Base-by-base conservation (phyloP, 2,329 filamentous ascomycete species). In the Fusarium agapanthi region DNA sequence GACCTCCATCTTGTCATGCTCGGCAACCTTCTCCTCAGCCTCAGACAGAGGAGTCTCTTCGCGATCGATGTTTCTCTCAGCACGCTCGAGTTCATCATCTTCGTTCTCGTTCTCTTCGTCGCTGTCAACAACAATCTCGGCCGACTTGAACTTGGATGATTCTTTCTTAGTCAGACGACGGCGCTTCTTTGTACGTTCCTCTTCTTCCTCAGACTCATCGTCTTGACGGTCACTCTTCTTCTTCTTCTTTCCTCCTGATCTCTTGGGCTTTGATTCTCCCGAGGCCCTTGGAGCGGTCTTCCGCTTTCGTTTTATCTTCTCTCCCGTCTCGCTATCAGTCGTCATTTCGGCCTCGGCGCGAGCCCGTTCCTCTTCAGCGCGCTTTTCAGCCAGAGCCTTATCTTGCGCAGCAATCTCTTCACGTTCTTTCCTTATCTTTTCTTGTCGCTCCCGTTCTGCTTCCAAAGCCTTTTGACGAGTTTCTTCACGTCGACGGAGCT, bases 361-460 rank as follows among this genome's bases (percentile, higher is more conserved):
- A 40, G 64, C 65, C 14, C 79, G 78, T 63, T 81, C 80, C 63
- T 82, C 80, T 51, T 82, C 77, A 6, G 78, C 80, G 60, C 80
- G 91, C 86, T 90, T 86, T 75, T 92, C 90, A 30, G 94, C 93
- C 53, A 94, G 85, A 72, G 89, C 87, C 59, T 93, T 88, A 78
- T 97, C 92, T 48, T 90, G 88, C 65, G 95, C 93, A 24, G 91
- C 87, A 79, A 98, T 95, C 76, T 89, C 90, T 75, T 93, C 90
- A 67, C 95, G 91, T 80, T 98, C 95, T 79, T 94, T 93, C n/a
- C 91, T 89, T 72, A 98, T 92, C 83, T 94, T 93, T 69, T 92
- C 90, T 76, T 94, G 92, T 61, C 91, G 88, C 79, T 95, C 93
- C 37, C 88, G 88, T 74, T 95, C 92, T 61, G 87, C 87, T 61